phyloP scores from a whole-genome alignment of 2,329 filamentous ascomycete species.

The Arthrobotrys musiformis region DNA sequence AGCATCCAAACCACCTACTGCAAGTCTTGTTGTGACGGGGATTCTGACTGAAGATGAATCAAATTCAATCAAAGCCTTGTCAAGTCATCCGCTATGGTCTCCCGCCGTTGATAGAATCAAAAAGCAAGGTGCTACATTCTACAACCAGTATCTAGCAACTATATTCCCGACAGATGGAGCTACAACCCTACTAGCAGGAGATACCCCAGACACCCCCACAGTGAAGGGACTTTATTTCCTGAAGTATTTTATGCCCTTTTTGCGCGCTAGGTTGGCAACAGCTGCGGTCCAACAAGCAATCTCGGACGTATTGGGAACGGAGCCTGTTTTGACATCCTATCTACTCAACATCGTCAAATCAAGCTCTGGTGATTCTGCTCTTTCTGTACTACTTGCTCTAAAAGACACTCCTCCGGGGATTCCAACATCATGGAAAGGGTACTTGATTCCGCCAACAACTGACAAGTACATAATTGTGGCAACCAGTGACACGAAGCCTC shows the following conservation, averaged over 20 bases:
- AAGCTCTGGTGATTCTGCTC: neutral
- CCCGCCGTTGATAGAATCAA: neutral
- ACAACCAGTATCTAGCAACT: neutral
- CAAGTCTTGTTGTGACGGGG: neutral
- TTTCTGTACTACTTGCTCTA: neutral
- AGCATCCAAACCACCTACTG: neutral
- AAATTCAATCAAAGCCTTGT: neutral
- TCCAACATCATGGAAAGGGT: neutral
- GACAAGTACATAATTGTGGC: conserved; percentile 1
- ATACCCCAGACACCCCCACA: neutral
- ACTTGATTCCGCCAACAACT: neutral
- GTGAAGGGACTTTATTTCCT: neutral
- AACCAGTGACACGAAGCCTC: neutral
- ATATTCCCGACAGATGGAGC: conserved; percentile 10
- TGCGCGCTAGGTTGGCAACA: neutral
- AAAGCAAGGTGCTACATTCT: conserved; percentile 2
- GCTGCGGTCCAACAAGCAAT: conserved; percentile 3
- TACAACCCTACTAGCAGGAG: neutral
- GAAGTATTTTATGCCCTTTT: neutral
- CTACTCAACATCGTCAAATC: conserved; percentile 3
- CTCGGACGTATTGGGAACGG: neutral
- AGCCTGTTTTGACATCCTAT: conserved; percentile 1
- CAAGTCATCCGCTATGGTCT: neutral
- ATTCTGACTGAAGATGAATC: neutral
- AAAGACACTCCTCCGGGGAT: neutral